phyloP scores from a whole-genome alignment of 108 stramenopile genomes.

The Fragilariopsis cylindrus region DNA sequence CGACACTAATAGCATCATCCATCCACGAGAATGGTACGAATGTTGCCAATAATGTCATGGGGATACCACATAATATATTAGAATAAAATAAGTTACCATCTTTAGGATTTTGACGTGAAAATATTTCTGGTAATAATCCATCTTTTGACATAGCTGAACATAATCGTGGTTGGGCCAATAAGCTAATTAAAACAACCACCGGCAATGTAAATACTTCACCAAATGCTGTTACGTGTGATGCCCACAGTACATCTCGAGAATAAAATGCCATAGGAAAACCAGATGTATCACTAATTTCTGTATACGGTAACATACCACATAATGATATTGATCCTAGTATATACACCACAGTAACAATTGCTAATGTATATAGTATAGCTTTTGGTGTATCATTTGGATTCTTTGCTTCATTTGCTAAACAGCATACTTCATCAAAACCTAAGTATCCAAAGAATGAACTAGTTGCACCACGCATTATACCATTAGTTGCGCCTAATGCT shows the following conservation, averaged over 20 bases:
- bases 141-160: constrained; percentile 85
- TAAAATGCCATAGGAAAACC: constrained; percentile 81
- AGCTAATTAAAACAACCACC: constrained; percentile 86
- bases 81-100: constrained; percentile 71
- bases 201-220: constrained; percentile 92
- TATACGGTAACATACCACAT: constrained; percentile 74
- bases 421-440: constrained; percentile 91
- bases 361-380: constrained; percentile 75
- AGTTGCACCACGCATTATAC: constrained; percentile 72
- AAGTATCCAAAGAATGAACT: constrained; percentile 90
- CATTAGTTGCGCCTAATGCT: constrained; percentile 52
- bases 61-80: constrained; percentile 68
- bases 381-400: constrained; percentile 81
- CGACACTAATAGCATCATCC: constrained; percentile 84
- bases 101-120: constrained; percentile 51
- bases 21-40: constrained; percentile 83
- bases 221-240: constrained; percentile 54
- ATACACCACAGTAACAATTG: constrained; percentile 72
- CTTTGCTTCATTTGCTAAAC: constrained; percentile 82
- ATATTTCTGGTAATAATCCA: constrained; percentile 81
- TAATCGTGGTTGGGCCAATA: constrained; percentile 90
- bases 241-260: constrained; percentile 55
- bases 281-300: constrained; percentile 57
- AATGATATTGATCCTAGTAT: constrained; percentile 74
- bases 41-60: constrained; percentile 77